These are phyloP conservation scores for Boletus rubropictus DNA, from an alignment of 768 basidiomycete genomes.

Conservation along the genomic window DNA sequence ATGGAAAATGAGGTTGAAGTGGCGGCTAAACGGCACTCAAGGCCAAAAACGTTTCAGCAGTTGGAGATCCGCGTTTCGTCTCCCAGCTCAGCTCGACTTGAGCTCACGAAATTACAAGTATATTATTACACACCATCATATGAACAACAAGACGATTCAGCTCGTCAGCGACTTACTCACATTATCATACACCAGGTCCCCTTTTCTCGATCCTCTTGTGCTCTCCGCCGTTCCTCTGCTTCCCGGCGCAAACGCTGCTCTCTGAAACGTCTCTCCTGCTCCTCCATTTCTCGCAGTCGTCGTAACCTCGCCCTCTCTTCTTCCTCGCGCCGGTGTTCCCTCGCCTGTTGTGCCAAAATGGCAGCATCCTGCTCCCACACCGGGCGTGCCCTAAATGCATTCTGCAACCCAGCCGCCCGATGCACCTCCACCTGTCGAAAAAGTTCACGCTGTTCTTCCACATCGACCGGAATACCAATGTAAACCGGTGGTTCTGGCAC, in stretches of 20 bases:
- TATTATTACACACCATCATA: not conserved
- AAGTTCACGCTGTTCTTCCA: slow-evolving; percentile 21
- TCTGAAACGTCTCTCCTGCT: slow-evolving; percentile 1
- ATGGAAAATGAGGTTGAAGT: slow-evolving; percentile 47
- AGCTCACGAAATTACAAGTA: too few relatives aligned
- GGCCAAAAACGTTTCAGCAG: not conserved
- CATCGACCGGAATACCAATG: slow-evolving; percentile 9
- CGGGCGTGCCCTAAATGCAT: not conserved
- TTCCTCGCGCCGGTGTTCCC: slow-evolving; percentile 4
- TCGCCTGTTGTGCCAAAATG: not conserved
- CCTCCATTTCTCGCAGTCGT: slow-evolving; percentile 4
- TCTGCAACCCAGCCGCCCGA: not conserved
- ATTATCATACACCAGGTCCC: slow-evolving; percentile 26
- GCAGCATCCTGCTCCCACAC: not conserved
- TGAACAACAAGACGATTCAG: not conserved
- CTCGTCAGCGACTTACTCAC: slow-evolving; percentile 13
- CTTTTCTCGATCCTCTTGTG: not conserved
- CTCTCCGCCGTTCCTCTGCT: slow-evolving; percentile 7
- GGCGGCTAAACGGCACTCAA: slow-evolving; percentile 34
- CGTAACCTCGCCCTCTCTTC: not conserved
- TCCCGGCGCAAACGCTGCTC: slow-evolving; percentile 1
- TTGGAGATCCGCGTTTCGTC: too few relatives aligned
- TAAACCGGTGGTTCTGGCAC: slow-evolving; percentile 6
- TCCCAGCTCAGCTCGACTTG: too few relatives aligned
- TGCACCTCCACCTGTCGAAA: slow-evolving; percentile 11